Conservation (phyloP, 345 rosid genomes). For the Iberis pinnata region DNA sequence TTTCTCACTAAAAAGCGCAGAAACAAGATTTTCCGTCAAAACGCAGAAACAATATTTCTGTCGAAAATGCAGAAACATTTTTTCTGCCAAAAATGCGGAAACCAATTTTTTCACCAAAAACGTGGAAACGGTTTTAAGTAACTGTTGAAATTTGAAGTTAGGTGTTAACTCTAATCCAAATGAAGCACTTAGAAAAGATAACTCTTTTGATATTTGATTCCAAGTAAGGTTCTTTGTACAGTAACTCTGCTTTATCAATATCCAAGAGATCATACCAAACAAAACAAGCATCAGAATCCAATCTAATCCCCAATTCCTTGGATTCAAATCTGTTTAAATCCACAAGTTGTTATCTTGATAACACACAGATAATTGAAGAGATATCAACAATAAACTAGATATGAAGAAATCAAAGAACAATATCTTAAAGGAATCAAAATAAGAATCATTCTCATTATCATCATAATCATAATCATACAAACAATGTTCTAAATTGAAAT, state of each 20-base stretch:
- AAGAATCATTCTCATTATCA: slow-evolving; percentile 22
- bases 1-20: not conserved
- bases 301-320: slow-evolving; percentile 17
- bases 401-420: slow-evolving; percentile 11
- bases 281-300: slow-evolving; percentile 20
- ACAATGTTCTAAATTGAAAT: slow-evolving; percentile 6
- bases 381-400: not conserved
- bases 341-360: slow-evolving; percentile 17
- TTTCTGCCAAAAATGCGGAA: too few relatives aligned
- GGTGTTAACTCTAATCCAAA: slow-evolving; percentile 8
- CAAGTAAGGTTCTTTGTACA: too few relatives aligned
- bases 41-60: too few relatives aligned
- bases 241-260: slow-evolving; percentile 16
- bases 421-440: not conserved
- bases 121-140: too few relatives aligned
- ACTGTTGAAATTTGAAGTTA: too few relatives aligned
- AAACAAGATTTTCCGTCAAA: too few relatives aligned
- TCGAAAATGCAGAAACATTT: too few relatives aligned
- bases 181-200: slow-evolving; percentile 1
- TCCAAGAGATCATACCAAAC: slow-evolving; percentile 13
- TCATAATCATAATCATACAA: slow-evolving; percentile 2
- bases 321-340: slow-evolving; percentile 21
- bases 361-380: not conserved
- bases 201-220: slow-evolving; percentile 12
- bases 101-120: too few relatives aligned